Base-by-base conservation (phyloP, 2,329 filamentous ascomycete genomes). In the Tricladium varicosporioides region DNA sequence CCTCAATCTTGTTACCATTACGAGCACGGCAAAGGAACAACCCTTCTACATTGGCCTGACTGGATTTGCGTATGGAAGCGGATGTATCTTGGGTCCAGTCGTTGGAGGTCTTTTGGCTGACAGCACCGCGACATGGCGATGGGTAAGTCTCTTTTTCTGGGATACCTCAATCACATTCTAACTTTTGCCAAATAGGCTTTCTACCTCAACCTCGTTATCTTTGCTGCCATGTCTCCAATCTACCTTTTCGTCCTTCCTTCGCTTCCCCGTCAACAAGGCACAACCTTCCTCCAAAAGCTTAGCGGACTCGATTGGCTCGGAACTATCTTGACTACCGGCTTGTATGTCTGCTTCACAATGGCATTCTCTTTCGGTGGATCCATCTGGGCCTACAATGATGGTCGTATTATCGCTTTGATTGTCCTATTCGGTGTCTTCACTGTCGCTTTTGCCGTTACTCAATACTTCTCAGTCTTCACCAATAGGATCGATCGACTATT, bases 391-490 rank as follows among this genome's bases (percentile, higher is more conserved):
- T 55, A 14, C 7, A 19, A 19, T 33, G 18, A n/a, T 15, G 47
- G 40, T 10, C 5, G 16, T 15, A 36, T 52, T 19, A 61, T 63
- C 22, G 49, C 48, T 1, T 45, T 56, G 8, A 60, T 76, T 58
- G 77, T 79, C 67, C 71, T 78, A 65, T 74, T 74, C 4, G 67
- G 74, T 42, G 75, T 73, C 15, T 61, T 64, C 43, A 51, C 56
- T 13, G 32, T 54, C 22, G n/a, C 36, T 14, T 53, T 44, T 45
- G 9, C 60, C 1, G 7, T 78, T 0, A 79, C 81, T 54, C 82
- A 85, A 67, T 58, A 58, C 46, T 74, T 75, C 45, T 67, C 67
- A 22, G 60, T 82, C 16, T 68, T 78, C 40, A 83, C 80, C 0
- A 78, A 72, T 0, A 60, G 62, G 0, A 67, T 72, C 2, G 60